A percentile compares a stretch with the other conserved stretches of the same genome.
Evolutionary conservation across 2,329 filamentous ascomycete genomes (phyloP).

Genomic region (Dissoconium aciculare): DNA sequence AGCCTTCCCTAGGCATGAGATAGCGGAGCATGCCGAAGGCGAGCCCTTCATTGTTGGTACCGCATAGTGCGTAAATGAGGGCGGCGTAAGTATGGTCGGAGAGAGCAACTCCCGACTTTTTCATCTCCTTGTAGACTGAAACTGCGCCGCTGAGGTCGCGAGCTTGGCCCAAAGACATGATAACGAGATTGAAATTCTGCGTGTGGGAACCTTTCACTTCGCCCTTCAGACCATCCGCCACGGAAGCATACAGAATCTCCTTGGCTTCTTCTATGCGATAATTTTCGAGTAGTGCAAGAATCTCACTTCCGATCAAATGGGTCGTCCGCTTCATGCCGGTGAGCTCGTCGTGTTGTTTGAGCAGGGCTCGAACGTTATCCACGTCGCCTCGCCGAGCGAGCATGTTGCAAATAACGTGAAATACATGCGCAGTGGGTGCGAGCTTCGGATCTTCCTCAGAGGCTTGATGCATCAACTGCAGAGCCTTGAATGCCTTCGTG

Average conservation of each 20-base stretch:
- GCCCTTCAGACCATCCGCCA: constrained; percentile 27
- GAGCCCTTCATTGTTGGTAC: constrained; percentile 38
- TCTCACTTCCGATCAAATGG: constrained; percentile 48
- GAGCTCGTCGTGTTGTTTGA: constrained; percentile 44
- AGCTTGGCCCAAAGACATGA: constrained; percentile 52
- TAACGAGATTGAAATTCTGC: constrained; percentile 62
- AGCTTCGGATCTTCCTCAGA: constrained; percentile 35
- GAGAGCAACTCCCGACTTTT: constrained; percentile 33
- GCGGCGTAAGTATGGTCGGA: constrained; percentile 46
- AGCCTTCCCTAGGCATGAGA: constrained; percentile 36
- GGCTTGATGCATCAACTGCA: no score
- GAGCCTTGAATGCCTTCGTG: constrained; percentile 45
- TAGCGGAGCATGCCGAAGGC: constrained; percentile 39
- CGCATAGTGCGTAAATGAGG: constrained; percentile 43
- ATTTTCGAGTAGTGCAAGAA: constrained; percentile 45
- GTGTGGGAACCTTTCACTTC: constrained; percentile 39
- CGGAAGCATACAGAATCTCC: constrained; percentile 42
- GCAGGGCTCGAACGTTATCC: constrained; percentile 50
- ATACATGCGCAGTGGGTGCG: constrained; percentile 48
- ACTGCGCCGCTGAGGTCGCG: constrained; percentile 43
- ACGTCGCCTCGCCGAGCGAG: constrained; percentile 59
- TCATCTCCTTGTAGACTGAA: constrained; percentile 42
- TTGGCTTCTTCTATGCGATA: constrained; percentile 29
- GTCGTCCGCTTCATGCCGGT: constrained; percentile 36
- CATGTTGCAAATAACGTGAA: constrained; percentile 59